A percentile compares a stretch with the other conserved stretches of the same genome.
These are phyloP conservation scores for Coemansia sp. DNA, from an alignment of 192 early-diverging fungal genomes.

Conservation along the genomic window DNA sequence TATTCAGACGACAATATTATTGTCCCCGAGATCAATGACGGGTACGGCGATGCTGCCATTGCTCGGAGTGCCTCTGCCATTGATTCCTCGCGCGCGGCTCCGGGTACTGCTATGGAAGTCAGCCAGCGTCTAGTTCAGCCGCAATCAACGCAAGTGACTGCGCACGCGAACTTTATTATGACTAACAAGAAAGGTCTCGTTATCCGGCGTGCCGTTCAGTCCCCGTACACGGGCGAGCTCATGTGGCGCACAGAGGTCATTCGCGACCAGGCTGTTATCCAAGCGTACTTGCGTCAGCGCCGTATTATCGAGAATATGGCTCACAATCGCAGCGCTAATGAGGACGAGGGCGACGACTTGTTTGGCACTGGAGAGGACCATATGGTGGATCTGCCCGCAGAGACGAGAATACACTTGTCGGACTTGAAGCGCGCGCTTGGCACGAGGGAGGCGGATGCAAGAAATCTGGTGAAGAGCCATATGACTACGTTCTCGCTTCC, in stretches of 20 bases:
- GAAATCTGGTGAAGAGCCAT: constrained; percentile 43
- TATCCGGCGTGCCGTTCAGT: constrained; percentile 41
- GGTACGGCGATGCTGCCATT: constrained; percentile 44
- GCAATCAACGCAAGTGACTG: constrained; percentile 15
- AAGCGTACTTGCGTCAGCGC: constrained; percentile 85
- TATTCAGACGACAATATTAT: constrained; percentile 39
- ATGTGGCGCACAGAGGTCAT: constrained; percentile 80
- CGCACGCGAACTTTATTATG: constrained; percentile 47
- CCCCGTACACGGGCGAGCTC: constrained; percentile 61
- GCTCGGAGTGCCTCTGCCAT: constrained; percentile 15
- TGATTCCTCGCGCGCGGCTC: constrained; percentile 13
- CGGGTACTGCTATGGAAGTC: constrained; percentile 39
- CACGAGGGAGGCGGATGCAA: constrained; percentile 38
- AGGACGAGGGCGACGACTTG: constrained; percentile 10
- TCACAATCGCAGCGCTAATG: constrained; percentile 11
- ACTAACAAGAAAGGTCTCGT: constrained; percentile 42
- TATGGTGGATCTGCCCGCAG: constrained; percentile 19
- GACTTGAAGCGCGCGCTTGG: constrained; percentile 67
- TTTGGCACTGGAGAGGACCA: constrained; percentile 5
- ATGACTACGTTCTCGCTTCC: constrained; percentile 55
- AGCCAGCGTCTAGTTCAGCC: constrained; percentile 27
- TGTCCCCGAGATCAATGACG: constrained; percentile 48
- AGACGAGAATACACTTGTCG: constrained; percentile 63
- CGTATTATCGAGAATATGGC: constrained; percentile 70
- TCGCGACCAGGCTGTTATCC: constrained; percentile 78